Evolutionary conservation across 75 land plant species (phyloP).

Genomic region (Sequoiadendron giganteum): DNA sequence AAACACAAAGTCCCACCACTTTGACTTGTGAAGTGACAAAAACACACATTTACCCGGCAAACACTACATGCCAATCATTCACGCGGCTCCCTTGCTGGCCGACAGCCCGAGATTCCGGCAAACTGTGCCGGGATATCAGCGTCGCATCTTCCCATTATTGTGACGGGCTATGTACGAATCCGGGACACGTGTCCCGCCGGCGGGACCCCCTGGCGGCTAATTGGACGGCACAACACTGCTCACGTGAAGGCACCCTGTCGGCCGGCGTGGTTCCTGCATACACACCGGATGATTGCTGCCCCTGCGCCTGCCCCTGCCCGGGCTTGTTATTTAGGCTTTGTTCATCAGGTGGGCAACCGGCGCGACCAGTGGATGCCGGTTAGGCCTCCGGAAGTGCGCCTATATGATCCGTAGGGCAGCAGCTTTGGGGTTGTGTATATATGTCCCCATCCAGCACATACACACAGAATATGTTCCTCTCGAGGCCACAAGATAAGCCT

Average conservation of each 20-base stretch:
- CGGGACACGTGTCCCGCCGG: not conserved
- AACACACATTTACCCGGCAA: not conserved
- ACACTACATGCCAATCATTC: constrained; percentile 12
- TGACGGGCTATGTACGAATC: too few species aligned
- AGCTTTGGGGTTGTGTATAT: not conserved
- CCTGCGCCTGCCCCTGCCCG: not conserved
- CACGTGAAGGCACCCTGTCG: constrained; percentile 12
- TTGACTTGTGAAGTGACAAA: not conserved
- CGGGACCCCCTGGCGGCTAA: not conserved
- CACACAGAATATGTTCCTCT: constrained; percentile 8
- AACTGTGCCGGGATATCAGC: not conserved
- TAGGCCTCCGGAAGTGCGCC: too few species aligned
- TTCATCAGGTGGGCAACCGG: too few species aligned
- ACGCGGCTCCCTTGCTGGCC: constrained; percentile 21
- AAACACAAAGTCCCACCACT: too few species aligned
- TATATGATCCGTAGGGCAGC: not conserved
- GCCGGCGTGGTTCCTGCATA: constrained; percentile 12
- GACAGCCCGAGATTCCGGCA: constrained; percentile 17
- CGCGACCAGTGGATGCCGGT: not conserved
- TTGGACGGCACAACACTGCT: constrained; percentile 9
- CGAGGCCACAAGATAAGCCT: not conserved
- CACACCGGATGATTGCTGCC: constrained; percentile 6
- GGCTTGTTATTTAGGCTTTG: not conserved
- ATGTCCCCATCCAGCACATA: not conserved
- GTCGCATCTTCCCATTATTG: constrained; percentile 9